Percentiles rank a stretch among this genome's conserved stretches.
Evolutionary conservation across 208 protist species (phyloP).

Genomic region (Strigomonas oncopelti): DNA sequence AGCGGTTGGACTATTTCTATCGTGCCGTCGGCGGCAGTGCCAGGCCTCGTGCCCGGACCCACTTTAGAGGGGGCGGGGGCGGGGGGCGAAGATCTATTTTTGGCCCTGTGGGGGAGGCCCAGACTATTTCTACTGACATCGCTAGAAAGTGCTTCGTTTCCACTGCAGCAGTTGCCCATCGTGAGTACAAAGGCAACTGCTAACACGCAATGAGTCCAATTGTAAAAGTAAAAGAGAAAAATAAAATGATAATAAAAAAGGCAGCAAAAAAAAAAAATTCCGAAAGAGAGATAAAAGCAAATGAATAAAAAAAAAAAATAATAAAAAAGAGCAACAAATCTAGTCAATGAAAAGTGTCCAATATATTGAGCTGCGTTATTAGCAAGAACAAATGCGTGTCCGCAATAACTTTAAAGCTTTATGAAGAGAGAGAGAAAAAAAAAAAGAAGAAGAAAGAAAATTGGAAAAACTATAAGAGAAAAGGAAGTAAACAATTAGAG

Average conservation of each 20-base stretch:
- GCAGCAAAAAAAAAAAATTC: conserved; percentile 7
- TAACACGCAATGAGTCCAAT: no score
- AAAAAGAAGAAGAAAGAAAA: background rate
- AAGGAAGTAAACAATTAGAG: background rate
- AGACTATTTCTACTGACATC: background rate
- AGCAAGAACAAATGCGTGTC: background rate
- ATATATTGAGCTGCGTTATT: background rate
- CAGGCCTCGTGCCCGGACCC: no score
- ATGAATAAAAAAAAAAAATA: conserved; percentile 4
- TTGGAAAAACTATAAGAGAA: conserved; percentile 4
- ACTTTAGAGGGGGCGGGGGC: background rate
- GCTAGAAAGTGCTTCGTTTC: background rate
- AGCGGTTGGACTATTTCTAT: background rate
- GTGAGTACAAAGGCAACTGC: background rate
- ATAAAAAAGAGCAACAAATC: background rate
- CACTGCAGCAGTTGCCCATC: conserved; percentile 2
- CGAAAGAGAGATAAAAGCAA: background rate
- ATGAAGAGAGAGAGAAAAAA: background rate
- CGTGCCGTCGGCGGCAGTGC: background rate
- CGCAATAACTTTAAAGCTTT: background rate
- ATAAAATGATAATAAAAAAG: background rate
- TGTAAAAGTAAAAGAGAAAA: conserved; percentile 1
- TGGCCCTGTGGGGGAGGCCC: background rate
- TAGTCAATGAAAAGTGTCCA: background rate
- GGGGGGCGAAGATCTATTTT: background rate